A percentile compares a stretch with the other conserved stretches of the same genome.
These are phyloP conservation scores for Eucalyptus decipiens DNA, from an alignment of 345 rosid species.

Conservation along the genomic window DNA sequence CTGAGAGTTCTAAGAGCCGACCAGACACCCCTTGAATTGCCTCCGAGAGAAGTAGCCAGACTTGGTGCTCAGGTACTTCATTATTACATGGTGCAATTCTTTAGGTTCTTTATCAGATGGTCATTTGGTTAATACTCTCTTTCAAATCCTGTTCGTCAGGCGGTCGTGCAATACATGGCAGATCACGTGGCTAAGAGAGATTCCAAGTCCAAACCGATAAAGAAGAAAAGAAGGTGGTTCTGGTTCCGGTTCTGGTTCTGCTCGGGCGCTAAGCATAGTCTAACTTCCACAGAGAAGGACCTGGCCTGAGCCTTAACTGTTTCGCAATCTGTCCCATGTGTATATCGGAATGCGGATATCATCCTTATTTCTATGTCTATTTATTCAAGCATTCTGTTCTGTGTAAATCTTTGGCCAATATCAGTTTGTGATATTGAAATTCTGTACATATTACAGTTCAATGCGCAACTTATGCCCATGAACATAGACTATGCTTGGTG, in stretches of 20 bases:
- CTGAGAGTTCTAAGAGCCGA: constrained; percentile 33
- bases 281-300: neutral
- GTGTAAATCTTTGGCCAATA: neutral
- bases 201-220: neutral
- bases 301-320: neutral
- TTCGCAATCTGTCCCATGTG: neutral
- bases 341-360: neutral
- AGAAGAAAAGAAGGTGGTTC: constrained; percentile 14
- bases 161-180: constrained; percentile 39
- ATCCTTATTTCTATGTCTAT: neutral
- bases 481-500: neutral
- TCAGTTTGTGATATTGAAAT: neutral
- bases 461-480: neutral
- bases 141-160: constrained; percentile 13
- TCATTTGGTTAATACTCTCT: neutral
- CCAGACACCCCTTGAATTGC: constrained; percentile 57
- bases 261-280: neutral
- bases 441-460: neutral
- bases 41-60: constrained; percentile 35
- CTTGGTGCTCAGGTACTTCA: constrained; percentile 49
- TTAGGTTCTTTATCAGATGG: neutral
- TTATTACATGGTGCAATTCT: neutral
- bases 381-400: neutral
- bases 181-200: constrained; percentile 17
- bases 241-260: constrained; percentile 12